Evolutionary conservation across 2,329 filamentous ascomycete species (phyloP).

Genomic region (Exophiala sideris): DNA sequence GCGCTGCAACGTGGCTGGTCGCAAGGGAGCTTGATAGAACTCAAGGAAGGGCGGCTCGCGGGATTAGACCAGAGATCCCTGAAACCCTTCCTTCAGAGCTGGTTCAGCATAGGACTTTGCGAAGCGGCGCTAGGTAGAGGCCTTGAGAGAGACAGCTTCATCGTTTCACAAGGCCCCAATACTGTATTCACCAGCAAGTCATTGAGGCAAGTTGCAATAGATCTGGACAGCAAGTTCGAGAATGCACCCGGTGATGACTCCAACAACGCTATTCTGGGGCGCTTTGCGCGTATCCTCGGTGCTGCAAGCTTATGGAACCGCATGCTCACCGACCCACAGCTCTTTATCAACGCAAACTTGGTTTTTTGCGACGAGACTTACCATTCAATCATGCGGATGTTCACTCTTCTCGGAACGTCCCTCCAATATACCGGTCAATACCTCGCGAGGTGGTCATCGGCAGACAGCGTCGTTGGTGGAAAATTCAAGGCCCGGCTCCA

Average conservation of each 20-base stretch:
- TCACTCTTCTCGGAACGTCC: conserved; percentile 1
- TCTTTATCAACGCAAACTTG: conserved; percentile 1
- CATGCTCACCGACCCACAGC: conserved; percentile 2
- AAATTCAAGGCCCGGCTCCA: not conserved
- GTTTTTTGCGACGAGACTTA: conserved; percentile 7
- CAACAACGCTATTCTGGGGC: not conserved
- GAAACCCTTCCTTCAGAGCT: conserved; percentile 9
- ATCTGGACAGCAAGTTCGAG: not conserved
- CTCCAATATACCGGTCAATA: conserved; percentile 1
- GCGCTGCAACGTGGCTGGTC: conserved; percentile 7
- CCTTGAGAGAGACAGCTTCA: conserved; percentile 3
- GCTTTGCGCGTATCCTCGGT: not conserved
- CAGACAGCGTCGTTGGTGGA: too few species aligned
- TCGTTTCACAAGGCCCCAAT: not conserved
- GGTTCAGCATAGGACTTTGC: conserved; percentile 10
- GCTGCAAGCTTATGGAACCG: conserved; percentile 7
- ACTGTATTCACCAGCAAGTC: conserved; percentile 1
- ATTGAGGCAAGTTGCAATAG: not conserved
- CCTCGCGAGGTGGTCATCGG: not conserved
- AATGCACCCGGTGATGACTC: not conserved
- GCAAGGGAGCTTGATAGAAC: not conserved
- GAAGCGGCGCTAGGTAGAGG: conserved; percentile 5
- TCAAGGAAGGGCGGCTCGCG: conserved; percentile 5
- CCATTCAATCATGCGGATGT: conserved; percentile 3
- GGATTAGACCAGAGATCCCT: not conserved